phyloP scores from a whole-genome alignment of 2,329 filamentous ascomycete genomes.

The Trichothecium sympodiale region DNA sequence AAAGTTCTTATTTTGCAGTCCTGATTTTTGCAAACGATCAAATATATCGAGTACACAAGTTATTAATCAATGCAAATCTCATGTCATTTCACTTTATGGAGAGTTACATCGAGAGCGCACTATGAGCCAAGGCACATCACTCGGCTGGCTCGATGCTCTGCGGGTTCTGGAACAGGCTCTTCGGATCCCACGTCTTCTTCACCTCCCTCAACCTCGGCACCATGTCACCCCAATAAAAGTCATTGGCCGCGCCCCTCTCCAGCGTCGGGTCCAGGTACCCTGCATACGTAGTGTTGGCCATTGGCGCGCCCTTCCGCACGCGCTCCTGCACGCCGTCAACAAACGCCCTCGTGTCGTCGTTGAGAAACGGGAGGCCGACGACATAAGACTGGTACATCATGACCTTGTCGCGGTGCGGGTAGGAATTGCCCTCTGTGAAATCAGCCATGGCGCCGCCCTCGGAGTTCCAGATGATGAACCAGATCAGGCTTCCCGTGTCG shows the following conservation, averaged over 20 bases:
- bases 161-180: constrained; percentile 46
- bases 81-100: no score
- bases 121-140: neutral
- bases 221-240: constrained; percentile 45
- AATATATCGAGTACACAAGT: no score
- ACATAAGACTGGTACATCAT: constrained; percentile 55
- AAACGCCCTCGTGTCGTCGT: constrained; percentile 35
- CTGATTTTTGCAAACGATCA: no score
- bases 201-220: constrained; percentile 33
- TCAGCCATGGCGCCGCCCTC: constrained; percentile 50
- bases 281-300: constrained; percentile 42
- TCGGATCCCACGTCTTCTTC: constrained; percentile 41
- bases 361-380: constrained; percentile 35
- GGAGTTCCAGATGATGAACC: constrained; percentile 53
- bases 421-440: constrained; percentile 44
- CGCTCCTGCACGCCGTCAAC: constrained; percentile 37
- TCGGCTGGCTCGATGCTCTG: constrained; percentile 35
- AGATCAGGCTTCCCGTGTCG: constrained; percentile 39
- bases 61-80: no score
- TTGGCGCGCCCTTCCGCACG: constrained; percentile 24
- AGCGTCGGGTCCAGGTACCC: constrained; percentile 50
- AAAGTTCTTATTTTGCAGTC: no score
- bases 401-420: constrained; percentile 51
- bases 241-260: constrained; percentile 27
- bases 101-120: no score